Evolutionary conservation across 2,329 filamentous ascomycete genomes (phyloP).

Genomic region (Claviceps quebecensis): DNA sequence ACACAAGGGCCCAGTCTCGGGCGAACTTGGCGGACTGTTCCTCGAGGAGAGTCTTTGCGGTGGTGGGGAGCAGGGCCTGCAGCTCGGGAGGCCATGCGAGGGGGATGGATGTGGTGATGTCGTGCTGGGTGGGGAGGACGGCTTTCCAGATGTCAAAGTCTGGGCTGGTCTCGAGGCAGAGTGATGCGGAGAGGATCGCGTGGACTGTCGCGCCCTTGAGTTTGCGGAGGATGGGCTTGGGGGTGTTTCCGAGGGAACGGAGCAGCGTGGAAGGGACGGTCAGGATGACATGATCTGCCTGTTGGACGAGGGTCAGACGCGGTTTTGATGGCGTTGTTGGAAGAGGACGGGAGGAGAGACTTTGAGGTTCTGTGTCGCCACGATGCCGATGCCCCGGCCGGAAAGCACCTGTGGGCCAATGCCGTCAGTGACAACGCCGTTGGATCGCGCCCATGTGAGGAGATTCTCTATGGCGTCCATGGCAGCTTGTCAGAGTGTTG

Average conservation of each 20-base stretch:
- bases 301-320: neutral
- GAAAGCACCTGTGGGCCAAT: conserved; percentile 54
- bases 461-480: conserved; percentile 33
- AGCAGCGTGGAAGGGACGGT: conserved; percentile 50
- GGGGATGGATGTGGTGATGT: conserved; percentile 38
- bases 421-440: conserved; percentile 53
- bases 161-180: conserved; percentile 38
- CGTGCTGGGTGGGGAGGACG: conserved; percentile 49
- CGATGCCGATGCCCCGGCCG: conserved; percentile 63
- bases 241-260: conserved; percentile 48
- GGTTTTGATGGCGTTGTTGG: too few relatives aligned
- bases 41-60: conserved; percentile 29
- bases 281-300: conserved; percentile 42
- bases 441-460: conserved; percentile 49
- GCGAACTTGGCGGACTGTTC: conserved; percentile 36
- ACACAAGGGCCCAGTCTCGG: conserved; percentile 25
- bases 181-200: conserved; percentile 55
- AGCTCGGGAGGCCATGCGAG: conserved; percentile 31
- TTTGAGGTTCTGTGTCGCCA: conserved; percentile 52
- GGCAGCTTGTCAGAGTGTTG: neutral
- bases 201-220: conserved; percentile 48
- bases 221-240: conserved; percentile 33
- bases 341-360: conserved; percentile 22
- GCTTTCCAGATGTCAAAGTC: conserved; percentile 46
- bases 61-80: conserved; percentile 29